phyloP scores from a whole-genome alignment of 306 rosid species.

The Prunus mira region DNA sequence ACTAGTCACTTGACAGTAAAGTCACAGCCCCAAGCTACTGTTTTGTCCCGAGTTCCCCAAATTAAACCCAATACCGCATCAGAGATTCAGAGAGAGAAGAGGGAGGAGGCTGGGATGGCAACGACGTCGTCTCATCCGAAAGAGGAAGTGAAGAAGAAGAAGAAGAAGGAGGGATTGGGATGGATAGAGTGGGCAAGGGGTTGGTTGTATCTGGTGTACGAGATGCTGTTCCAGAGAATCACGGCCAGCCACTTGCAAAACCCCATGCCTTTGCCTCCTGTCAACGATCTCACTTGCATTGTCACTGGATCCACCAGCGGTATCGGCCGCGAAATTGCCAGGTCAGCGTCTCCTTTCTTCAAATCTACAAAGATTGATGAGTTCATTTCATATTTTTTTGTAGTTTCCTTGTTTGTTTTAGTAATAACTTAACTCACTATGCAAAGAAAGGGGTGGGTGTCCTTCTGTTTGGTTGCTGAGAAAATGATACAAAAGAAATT shows the following conservation, averaged over 20 bases:
- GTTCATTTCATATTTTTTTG: neutral
- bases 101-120: conserved; percentile 36
- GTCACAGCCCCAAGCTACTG: neutral
- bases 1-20: neutral
- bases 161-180: conserved; percentile 59
- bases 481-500: neutral
- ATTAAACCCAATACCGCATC: neutral
- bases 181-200: conserved; percentile 93
- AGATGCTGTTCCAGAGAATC: conserved; percentile 87
- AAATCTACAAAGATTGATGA: neutral
- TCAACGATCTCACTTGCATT: conserved; percentile 73
- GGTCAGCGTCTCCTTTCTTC: conserved; percentile 33
- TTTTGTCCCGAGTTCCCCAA: neutral
- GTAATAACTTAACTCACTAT: neutral
- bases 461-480: neutral
- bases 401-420: neutral
- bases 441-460: neutral
- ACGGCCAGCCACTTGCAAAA: conserved; percentile 79
- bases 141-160: conserved; percentile 25
- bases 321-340: conserved; percentile 90
- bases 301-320: conserved; percentile 98
- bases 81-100: neutral
- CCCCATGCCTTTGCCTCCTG: conserved; percentile 84
- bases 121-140: conserved; percentile 38
- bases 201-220: conserved; percentile 56